phyloP scores from a whole-genome alignment of 2,329 filamentous ascomycete species.

The Pseudocercospora vitis region DNA sequence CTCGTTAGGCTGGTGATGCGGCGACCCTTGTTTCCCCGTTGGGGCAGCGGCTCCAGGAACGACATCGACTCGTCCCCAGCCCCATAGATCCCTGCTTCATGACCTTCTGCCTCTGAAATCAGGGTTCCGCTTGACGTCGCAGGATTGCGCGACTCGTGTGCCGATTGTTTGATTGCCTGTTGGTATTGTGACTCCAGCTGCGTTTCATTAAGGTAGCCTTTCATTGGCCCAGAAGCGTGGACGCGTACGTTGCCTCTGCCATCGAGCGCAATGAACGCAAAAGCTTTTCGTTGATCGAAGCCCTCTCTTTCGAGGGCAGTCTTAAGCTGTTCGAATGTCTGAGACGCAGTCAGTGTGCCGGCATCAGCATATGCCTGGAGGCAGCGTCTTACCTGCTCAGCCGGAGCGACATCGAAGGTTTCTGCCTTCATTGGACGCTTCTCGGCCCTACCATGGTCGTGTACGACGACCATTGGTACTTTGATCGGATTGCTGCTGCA shows the following conservation, averaged over 20 bases:
- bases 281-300: conserved; percentile 11
- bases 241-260: conserved; percentile 17
- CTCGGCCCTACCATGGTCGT: background rate
- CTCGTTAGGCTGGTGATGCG: conserved; percentile 5
- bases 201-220: conserved; percentile 14
- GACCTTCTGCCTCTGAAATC: conserved; percentile 1
- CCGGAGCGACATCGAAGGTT: background rate
- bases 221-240: conserved; percentile 13
- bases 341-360: background rate
- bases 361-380: background rate
- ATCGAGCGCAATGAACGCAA: conserved; percentile 20
- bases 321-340: conserved; percentile 12
- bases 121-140: background rate
- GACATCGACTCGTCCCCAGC: background rate
- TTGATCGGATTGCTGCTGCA: background rate
- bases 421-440: conserved; percentile 3
- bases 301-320: conserved; percentile 4
- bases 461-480: conserved; percentile 13
- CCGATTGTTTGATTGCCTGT: conserved; percentile 7
- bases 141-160: background rate
- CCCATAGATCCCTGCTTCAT: conserved; percentile 1
- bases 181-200: conserved; percentile 9
- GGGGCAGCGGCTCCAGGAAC: background rate
- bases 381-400: background rate
- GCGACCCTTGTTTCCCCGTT: conserved; percentile 2